These are phyloP conservation scores for Candida tunisiensis DNA, from an alignment of 1,139 yeast species.

Conservation along the genomic window DNA sequence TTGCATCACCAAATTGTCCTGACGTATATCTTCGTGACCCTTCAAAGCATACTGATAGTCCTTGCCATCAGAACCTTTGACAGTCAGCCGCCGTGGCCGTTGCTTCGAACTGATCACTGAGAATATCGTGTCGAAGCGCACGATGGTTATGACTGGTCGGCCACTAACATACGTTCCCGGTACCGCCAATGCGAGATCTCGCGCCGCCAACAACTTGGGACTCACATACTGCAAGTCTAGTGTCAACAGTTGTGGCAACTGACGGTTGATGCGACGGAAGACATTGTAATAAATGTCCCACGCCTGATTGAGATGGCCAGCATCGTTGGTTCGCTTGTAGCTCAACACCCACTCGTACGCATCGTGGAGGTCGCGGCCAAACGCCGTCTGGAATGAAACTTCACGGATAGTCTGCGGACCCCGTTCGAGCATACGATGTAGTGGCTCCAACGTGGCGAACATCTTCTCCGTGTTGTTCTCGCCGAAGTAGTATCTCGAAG, in stretches of 20 bases:
- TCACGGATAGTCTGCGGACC: constrained; percentile 93
- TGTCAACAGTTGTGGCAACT: constrained; percentile 72
- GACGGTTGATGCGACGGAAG: constrained; percentile 79
- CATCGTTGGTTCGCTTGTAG: constrained; percentile 70
- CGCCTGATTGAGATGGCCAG: constrained; percentile 83
- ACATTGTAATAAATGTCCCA: constrained; percentile 96
- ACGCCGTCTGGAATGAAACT: constrained; percentile 81
- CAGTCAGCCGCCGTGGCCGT: constrained; percentile 71
- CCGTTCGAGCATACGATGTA: constrained; percentile 34
- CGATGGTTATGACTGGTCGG: constrained; percentile 56
- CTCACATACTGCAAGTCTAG: constrained; percentile 88
- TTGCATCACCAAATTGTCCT: constrained; percentile 96
- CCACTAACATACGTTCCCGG: constrained; percentile 92
- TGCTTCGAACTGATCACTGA: constrained; percentile 92
- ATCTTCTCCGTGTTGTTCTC: constrained; percentile 90
- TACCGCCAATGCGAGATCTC: constrained; percentile 70
- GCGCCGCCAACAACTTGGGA: constrained; percentile 68
- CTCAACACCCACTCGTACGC: constrained; percentile 90
- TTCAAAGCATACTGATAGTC: constrained; percentile 68
- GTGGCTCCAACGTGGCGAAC: constrained; percentile 81
- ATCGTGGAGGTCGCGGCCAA: constrained; percentile 83
- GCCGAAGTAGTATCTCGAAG: constrained; percentile 83
- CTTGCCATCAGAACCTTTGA: constrained; percentile 84
- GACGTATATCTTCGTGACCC: constrained; percentile 97
- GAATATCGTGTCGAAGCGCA: constrained; percentile 64